A percentile compares a stretch with the other conserved stretches of the same genome.
phyloP scores from a whole-genome alignment of 2,329 filamentous ascomycete genomes.

The Fusarium algeriense region DNA sequence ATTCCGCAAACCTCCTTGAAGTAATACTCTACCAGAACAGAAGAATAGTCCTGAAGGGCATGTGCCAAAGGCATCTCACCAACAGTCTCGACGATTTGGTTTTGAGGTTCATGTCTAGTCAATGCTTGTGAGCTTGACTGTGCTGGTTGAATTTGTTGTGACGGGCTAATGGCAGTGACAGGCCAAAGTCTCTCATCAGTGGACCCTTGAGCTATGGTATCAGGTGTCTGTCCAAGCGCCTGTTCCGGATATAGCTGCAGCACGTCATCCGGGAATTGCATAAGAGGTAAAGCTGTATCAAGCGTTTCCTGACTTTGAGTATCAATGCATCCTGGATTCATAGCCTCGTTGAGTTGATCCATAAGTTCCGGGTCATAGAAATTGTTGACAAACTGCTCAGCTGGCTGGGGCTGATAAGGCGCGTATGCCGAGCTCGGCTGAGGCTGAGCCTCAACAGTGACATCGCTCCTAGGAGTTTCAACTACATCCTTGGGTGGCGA shows the following conservation, averaged over 20 bases:
- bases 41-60: constrained; percentile 57
- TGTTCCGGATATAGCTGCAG: constrained; percentile 23
- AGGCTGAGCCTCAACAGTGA: constrained; percentile 3
- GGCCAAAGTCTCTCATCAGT: constrained; percentile 31
- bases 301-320: constrained; percentile 6
- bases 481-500: constrained; percentile 6
- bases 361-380: constrained; percentile 26
- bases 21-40: constrained; percentile 71
- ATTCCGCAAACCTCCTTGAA: constrained; percentile 72
- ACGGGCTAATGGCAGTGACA: not conserved
- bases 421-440: constrained; percentile 13
- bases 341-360: constrained; percentile 27
- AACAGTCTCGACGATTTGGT: constrained; percentile 1
- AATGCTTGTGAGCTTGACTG: constrained; percentile 1
- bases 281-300: constrained; percentile 26
- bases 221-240: constrained; percentile 13
- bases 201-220: constrained; percentile 17
- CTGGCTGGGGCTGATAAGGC: constrained; percentile 15
- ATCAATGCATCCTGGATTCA: constrained; percentile 13
- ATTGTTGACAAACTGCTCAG: constrained; percentile 13
- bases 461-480: constrained; percentile 14
- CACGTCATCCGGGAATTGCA: constrained; percentile 27
- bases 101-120: constrained; percentile 1
- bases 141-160: not conserved
- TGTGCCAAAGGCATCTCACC: constrained; percentile 29